Conservation (phyloP, 176 grass and related monocot species). For the Carex scoparia region DNA sequence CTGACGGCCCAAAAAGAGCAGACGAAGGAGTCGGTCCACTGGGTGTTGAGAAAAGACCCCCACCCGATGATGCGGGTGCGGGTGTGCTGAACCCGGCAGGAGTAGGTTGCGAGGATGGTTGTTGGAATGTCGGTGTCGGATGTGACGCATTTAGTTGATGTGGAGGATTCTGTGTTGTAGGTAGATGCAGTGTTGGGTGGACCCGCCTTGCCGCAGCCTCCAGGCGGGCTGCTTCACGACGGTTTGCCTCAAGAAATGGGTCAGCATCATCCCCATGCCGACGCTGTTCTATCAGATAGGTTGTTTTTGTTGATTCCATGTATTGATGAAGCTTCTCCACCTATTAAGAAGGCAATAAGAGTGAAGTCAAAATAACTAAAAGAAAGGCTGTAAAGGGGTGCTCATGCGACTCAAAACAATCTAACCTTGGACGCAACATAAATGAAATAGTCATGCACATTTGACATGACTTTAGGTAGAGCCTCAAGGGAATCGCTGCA, state of each 20-base stretch:
- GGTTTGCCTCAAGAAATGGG: slow-evolving; percentile 72
- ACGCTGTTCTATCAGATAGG: slow-evolving; percentile 42
- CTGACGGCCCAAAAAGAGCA: slow-evolving; percentile 50
- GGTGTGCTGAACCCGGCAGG: slow-evolving; percentile 46
- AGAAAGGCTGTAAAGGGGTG: neutral
- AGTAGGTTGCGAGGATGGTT: slow-evolving; percentile 28
- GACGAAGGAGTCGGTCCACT: slow-evolving; percentile 54
- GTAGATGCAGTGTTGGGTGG: slow-evolving; percentile 62
- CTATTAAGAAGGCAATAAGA: slow-evolving; percentile 45
- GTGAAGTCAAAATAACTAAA: slow-evolving; percentile 49
- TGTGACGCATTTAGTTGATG: slow-evolving; percentile 25
- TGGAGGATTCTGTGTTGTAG: slow-evolving; percentile 40
- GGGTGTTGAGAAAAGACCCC: slow-evolving; percentile 69
- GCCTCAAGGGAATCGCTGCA: slow-evolving; percentile 40
- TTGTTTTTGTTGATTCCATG: slow-evolving; percentile 51
- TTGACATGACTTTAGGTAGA: slow-evolving; percentile 64
- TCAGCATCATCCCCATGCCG: slow-evolving; percentile 43
- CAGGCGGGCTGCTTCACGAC: slow-evolving; percentile 53
- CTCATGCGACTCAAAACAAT: neutral
- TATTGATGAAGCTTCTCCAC: slow-evolving; percentile 73
- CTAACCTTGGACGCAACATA: slow-evolving; percentile 85
- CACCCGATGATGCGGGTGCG: slow-evolving; percentile 40
- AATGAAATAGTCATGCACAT: slow-evolving; percentile 83
- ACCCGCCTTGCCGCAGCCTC: slow-evolving; percentile 50
- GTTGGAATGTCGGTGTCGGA: slow-evolving; percentile 36